Conservation (phyloP, 2,329 filamentous ascomycete species). For the Talaromyces rugulosus region DNA sequence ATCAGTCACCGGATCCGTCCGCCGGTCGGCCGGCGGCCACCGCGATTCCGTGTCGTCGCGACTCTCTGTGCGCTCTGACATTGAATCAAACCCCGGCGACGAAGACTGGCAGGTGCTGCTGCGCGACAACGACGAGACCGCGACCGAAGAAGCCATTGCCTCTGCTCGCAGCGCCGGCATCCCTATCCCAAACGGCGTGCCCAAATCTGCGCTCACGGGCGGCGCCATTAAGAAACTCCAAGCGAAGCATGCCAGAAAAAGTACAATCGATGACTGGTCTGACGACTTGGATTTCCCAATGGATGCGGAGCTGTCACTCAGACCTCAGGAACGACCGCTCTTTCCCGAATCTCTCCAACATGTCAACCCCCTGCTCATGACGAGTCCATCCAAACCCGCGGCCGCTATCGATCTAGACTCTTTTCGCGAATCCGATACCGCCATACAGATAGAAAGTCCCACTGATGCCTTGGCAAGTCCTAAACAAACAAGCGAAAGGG, state of each 20-base stretch:
- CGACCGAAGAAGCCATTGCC: conserved; percentile 78
- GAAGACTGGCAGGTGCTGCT: conserved; percentile 87
- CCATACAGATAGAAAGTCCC: neutral
- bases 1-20: conserved; percentile 39
- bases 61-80: conserved; percentile 75
- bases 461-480: neutral
- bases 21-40: conserved; percentile 38
- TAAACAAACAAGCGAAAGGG: neutral
- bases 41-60: conserved; percentile 79
- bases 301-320: conserved; percentile 59
- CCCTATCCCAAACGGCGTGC: conserved; percentile 80
- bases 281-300: conserved; percentile 69
- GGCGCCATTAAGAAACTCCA: conserved; percentile 91
- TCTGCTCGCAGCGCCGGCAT: conserved; percentile 87
- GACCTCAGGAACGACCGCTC: conserved; percentile 54
- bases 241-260: conserved; percentile 65
- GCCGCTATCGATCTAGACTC: conserved; percentile 11
- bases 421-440: neutral
- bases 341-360: conserved; percentile 68
- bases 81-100: conserved; percentile 70
- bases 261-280: conserved; percentile 75
- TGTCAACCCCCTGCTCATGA: conserved; percentile 48
- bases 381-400: conserved; percentile 36
- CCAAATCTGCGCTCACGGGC: conserved; percentile 81
- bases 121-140: conserved; percentile 77